phyloP scores from a whole-genome alignment of 345 rosid genomes.

The Mercurialis annua region DNA sequence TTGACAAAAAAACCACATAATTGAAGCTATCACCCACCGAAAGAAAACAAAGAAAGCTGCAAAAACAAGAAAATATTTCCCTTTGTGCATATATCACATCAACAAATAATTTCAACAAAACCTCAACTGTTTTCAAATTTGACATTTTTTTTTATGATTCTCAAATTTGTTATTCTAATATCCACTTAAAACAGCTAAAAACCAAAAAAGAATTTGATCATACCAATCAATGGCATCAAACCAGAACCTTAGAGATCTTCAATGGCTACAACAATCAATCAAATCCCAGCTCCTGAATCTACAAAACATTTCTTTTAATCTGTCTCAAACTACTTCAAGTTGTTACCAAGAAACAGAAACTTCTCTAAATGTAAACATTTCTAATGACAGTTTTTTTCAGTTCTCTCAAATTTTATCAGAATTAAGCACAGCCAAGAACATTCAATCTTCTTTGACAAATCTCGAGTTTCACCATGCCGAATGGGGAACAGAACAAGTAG shows the following conservation, averaged over 20 bases:
- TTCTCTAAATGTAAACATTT: slow-evolving; percentile 59
- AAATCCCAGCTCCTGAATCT: slow-evolving; percentile 49
- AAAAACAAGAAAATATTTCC: not conserved
- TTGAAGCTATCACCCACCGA: not conserved
- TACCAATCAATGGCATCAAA: slow-evolving; percentile 46
- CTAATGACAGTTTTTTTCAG: slow-evolving; percentile 31
- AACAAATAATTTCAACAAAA: not conserved
- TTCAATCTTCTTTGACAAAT: slow-evolving; percentile 43
- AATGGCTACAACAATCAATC: slow-evolving; percentile 57
- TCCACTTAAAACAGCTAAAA: not conserved
- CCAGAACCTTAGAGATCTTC: slow-evolving; percentile 53
- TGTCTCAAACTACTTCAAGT: slow-evolving; percentile 49
- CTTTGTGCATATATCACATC: not conserved
- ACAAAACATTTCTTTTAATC: slow-evolving; percentile 59
- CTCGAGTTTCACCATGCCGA: slow-evolving; percentile 61
- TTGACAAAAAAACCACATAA: not conserved
- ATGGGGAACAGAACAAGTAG: slow-evolving; percentile 61
- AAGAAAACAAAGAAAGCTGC: not conserved
- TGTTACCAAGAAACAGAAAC: slow-evolving; percentile 62
- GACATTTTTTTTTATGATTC: too few relatives aligned
- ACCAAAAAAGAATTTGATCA: not conserved
- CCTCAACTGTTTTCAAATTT: not conserved
- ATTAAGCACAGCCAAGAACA: slow-evolving; percentile 41
- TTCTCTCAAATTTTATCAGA: slow-evolving; percentile 56
- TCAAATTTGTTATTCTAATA: not conserved